phyloP scores from a whole-genome alignment of 306 rosid species.

The Boehmeria nivea region DNA sequence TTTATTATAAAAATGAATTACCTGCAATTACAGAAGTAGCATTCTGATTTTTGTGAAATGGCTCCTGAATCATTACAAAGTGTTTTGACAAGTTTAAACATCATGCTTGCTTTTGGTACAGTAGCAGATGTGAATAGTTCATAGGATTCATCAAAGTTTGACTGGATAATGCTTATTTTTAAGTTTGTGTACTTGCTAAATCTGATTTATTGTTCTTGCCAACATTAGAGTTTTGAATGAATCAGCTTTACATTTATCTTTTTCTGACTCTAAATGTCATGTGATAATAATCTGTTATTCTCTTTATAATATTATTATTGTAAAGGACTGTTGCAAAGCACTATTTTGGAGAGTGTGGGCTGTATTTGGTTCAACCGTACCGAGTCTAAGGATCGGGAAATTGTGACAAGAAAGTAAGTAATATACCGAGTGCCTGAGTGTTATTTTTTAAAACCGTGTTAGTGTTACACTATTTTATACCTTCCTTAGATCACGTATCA shows the following conservation, averaged over 20 bases:
- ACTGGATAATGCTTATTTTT: background rate
- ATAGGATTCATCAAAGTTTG: constrained; percentile 1
- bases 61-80: too few relatives aligned
- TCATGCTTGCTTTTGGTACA: background rate
- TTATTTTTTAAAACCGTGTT: background rate
- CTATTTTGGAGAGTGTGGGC: constrained; percentile 90
- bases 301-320: constrained; percentile 10
- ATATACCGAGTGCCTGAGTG: background rate
- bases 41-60: too few relatives aligned
- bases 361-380: constrained; percentile 94
- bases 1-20: too few relatives aligned
- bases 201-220: background rate
- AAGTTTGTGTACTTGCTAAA: background rate
- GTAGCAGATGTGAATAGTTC: background rate
- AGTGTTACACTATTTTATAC: too few relatives aligned
- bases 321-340: constrained; percentile 89
- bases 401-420: constrained; percentile 89
- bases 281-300: background rate
- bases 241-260: background rate
- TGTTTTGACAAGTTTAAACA: too few relatives aligned
- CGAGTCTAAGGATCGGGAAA: constrained; percentile 88
- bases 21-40: too few relatives aligned
- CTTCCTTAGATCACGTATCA: constrained; percentile 7
- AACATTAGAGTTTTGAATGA: background rate
- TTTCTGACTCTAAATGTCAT: constrained; percentile 1